Percentiles rank a stretch among this genome's conserved stretches.
Conservation (phyloP, 441 rosid species). For the Brassica hybrid region DNA sequence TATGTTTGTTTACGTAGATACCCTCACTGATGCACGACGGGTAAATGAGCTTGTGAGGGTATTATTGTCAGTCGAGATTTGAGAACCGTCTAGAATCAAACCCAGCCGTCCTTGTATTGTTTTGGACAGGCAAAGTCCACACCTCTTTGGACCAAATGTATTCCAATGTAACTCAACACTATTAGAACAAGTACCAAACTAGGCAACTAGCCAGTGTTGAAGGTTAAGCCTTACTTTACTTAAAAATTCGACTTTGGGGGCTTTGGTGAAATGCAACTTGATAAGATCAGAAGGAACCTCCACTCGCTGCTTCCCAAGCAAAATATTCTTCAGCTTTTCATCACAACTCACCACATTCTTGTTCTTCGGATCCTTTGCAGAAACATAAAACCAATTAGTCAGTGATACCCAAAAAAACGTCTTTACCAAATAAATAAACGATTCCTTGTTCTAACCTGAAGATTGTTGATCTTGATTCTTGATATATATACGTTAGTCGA, state of each 20-base stretch:
- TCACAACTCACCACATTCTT: slow-evolving; percentile 84
- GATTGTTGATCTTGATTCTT: slow-evolving; percentile 72
- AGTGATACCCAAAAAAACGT: not conserved
- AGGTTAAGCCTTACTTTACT: not conserved
- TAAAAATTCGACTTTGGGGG: slow-evolving; percentile 49
- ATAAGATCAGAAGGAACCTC: no score
- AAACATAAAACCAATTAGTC: slow-evolving; percentile 17
- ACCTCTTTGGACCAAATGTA: not conserved
- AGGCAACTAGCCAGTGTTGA: no score
- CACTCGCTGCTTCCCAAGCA: slow-evolving; percentile 76
- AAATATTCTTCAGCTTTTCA: slow-evolving; percentile 66
- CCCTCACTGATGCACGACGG: slow-evolving; percentile 5
- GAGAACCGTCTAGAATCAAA: slow-evolving; percentile 31
- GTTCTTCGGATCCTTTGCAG: slow-evolving; percentile 67
- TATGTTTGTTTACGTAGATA: slow-evolving; percentile 3
- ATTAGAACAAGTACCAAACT: not conserved
- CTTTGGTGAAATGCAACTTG: slow-evolving; percentile 83
- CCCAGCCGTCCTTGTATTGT: no score
- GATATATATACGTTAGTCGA: slow-evolving; percentile 50
- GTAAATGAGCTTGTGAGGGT: slow-evolving; percentile 4
- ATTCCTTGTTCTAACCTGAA: slow-evolving; percentile 54
- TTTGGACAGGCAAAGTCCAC: not conserved
- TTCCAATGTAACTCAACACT: no score
- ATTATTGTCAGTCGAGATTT: slow-evolving; percentile 17
- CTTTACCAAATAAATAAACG: slow-evolving; percentile 8